These are phyloP conservation scores for Neurospora tetraspora DNA, from an alignment of 495 filamentous ascomycete species.

Conservation along the genomic window DNA sequence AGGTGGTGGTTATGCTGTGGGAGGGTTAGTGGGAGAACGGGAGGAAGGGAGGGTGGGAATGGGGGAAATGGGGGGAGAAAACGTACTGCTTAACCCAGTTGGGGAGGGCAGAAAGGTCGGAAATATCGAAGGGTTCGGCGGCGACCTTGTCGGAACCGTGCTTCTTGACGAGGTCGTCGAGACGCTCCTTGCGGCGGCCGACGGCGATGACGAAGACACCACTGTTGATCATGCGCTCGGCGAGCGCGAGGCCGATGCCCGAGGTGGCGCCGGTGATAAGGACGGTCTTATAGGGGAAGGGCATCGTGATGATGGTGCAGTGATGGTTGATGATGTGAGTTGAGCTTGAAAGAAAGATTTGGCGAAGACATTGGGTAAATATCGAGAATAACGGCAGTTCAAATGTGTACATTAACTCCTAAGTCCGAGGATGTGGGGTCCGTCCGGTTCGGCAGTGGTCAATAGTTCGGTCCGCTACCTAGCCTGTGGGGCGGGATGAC, in stretches of 20 bases:
- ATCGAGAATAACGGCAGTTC: neutral
- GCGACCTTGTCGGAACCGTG: conserved; percentile 45
- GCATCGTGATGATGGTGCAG: conserved; percentile 24
- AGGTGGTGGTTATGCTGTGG: conserved; percentile 40
- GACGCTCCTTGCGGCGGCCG: conserved; percentile 55
- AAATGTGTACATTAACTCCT: neutral
- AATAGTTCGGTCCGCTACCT: too few relatives aligned
- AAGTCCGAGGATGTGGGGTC: neutral
- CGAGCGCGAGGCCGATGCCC: conserved; percentile 59
- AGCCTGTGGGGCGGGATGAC: neutral
- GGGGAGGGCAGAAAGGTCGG: conserved; percentile 47
- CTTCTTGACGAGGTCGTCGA: conserved; percentile 51
- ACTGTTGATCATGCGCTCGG: conserved; percentile 49
- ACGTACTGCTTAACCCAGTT: conserved; percentile 42
- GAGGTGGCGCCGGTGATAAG: conserved; percentile 63
- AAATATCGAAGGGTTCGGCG: conserved; percentile 53
- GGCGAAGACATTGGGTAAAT: neutral
- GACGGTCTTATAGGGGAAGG: conserved; percentile 57
- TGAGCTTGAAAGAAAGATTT: neutral
- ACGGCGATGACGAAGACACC: conserved; percentile 52
- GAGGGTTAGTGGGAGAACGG: neutral
- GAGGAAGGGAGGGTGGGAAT: neutral
- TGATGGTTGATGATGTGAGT: neutral
- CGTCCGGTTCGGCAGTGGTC: neutral
- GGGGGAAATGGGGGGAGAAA: neutral